Conservation (phyloP, 1,284 basidiomycete species). For the Cryptococcus sp. region DNA sequence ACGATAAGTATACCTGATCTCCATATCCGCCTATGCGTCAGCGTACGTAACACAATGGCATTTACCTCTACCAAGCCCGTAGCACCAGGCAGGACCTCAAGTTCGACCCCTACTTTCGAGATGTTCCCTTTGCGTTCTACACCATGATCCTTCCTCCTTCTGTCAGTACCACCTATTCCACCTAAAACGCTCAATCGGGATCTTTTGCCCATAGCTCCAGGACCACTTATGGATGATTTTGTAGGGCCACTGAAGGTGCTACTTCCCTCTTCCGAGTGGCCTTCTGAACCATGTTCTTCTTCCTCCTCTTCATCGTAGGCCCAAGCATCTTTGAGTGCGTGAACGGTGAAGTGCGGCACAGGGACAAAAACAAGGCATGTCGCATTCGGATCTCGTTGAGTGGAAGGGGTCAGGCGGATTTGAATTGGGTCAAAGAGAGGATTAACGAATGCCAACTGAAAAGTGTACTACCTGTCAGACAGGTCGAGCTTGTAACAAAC, state of each 20-base stretch:
- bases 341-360: constrained; percentile 68
- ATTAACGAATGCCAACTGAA: constrained; percentile 84
- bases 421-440: constrained; percentile 91
- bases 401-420: constrained; percentile 60
- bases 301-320: constrained; percentile 83
- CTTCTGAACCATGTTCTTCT: constrained; percentile 57
- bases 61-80: constrained; percentile 19
- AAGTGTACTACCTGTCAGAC: constrained; percentile 57
- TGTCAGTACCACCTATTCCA: constrained; percentile 7
- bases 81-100: constrained; percentile 23
- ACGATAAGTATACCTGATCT: constrained; percentile 85
- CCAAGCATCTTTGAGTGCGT: constrained; percentile 88
- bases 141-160: constrained; percentile 4
- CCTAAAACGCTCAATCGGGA: constrained; percentile 24
- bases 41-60: constrained; percentile 5
- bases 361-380: constrained; percentile 58
- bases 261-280: constrained; percentile 53
- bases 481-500: constrained; percentile 4
- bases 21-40: constrained; percentile 57
- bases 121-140: constrained; percentile 65
- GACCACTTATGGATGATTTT: neutral
- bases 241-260: constrained; percentile 39
- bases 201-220: constrained; percentile 67
- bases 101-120: constrained; percentile 62
- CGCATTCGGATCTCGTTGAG: constrained; percentile 3